Base-by-base conservation (phyloP, 2,329 filamentous ascomycete species). In the Mariannaea sp. region DNA sequence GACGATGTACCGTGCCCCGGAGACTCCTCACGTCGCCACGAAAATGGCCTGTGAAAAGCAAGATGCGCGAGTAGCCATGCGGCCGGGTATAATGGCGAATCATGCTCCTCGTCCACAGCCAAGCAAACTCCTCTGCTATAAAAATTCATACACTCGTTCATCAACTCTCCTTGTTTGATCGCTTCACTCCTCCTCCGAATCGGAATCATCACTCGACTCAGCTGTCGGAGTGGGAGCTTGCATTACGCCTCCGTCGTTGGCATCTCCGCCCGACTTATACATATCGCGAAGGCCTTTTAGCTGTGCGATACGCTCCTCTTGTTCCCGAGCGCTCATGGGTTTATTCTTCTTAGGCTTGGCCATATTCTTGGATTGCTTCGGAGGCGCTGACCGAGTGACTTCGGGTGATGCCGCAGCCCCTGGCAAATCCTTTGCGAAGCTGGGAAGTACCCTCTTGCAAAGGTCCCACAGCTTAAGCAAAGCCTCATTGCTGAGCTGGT, bases 291-390 rank as follows among this genome's bases (percentile, higher is more conserved):
- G 77, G 54, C 79, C 77, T 60, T 81, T 78, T 40, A 89, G 76
- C 64, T 82, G 76, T 22, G 79, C 77, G 61, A 89, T 88, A 50
- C 81, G 83, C 20, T 80, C 78, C 62, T 88, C 85, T 69, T 89
- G 86, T 70, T 89, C 86, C 17, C 76, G 75, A 58, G 86, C 87
- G 68, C 82, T 86, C 86, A 89, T 89, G 2, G 86, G 86, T 76
- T 89, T 89, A 71, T 89, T 88, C 77, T 88, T 88, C 75, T 85
- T 86, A 46, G 81, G 82, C 70, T 85, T 84, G 22, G 38, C 38
- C 24, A 68, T 59, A 36, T 70, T 67, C 43, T 69, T 56, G 0
- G 67, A 53, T 45, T 67, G 62, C 54, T 74, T 73, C 22, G 66
- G 55, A 7, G 68, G 54, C 4, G 68, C 57, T 3, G 59, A 56